Conservation (phyloP, 2,329 filamentous ascomycete species). For the Eutypella sp. region DNA sequence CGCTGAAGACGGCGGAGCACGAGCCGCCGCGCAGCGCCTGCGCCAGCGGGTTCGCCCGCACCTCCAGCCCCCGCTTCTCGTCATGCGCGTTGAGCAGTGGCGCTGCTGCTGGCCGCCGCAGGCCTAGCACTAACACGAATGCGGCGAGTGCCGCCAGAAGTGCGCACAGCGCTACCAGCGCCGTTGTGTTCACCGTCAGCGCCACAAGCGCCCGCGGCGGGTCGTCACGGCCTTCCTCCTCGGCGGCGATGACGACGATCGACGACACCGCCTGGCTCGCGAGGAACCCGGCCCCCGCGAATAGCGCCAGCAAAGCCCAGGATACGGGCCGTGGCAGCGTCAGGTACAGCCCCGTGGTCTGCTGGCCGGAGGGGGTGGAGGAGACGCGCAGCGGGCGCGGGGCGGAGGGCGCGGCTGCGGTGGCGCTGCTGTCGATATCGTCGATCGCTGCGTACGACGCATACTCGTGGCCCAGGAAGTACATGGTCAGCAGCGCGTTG, state of each 20-base stretch:
- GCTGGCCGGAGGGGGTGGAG: slow-evolving; percentile 35
- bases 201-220: slow-evolving; percentile 19
- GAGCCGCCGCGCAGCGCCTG: slow-evolving; percentile 41
- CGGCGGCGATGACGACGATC: slow-evolving; percentile 14
- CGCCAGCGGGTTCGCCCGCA: slow-evolving; percentile 43
- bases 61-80: slow-evolving; percentile 12
- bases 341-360: slow-evolving; percentile 43
- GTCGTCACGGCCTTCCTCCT: too few species aligned
- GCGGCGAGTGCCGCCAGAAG: slow-evolving; percentile 36
- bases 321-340: slow-evolving; percentile 44
- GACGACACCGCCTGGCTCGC: slow-evolving; percentile 41
- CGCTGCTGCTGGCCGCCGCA: slow-evolving; percentile 32
- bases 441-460: slow-evolving; percentile 22
- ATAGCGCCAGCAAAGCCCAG: slow-evolving; percentile 39
- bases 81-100: slow-evolving; percentile 27
- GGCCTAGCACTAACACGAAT: slow-evolving; percentile 16
- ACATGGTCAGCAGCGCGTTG: slow-evolving; percentile 43
- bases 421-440: slow-evolving; percentile 9
- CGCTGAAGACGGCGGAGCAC: slow-evolving; percentile 48
- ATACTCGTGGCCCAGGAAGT: slow-evolving; percentile 47
- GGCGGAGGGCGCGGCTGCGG: slow-evolving; percentile 32
- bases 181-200: slow-evolving; percentile 39
- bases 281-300: slow-evolving; percentile 39
- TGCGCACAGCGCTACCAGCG: slow-evolving; percentile 36
- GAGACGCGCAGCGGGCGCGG: slow-evolving; percentile 40